Conservation (phyloP, 306 rosid genomes). For the Prunus davidiana region DNA sequence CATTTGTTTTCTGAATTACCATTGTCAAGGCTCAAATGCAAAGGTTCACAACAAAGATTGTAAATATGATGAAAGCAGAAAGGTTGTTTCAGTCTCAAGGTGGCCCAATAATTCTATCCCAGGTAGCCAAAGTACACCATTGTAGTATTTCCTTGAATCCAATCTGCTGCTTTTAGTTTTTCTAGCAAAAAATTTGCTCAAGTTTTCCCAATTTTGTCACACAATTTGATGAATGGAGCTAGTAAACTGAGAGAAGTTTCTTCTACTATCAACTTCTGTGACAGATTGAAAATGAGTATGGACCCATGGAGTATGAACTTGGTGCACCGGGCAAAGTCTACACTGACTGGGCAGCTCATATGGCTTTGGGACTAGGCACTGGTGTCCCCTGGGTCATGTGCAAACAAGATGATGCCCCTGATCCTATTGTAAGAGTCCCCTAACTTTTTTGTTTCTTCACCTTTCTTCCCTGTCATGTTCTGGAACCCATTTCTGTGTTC, state of each 20-base stretch:
- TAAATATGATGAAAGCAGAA: slow-evolving; percentile 95
- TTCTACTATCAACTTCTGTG: slow-evolving; percentile 26
- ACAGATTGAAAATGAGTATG: slow-evolving; percentile 97
- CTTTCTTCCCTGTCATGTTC: slow-evolving; percentile 20
- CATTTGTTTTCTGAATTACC: slow-evolving; percentile 26
- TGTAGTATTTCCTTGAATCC: slow-evolving; percentile 16
- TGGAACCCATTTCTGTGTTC: slow-evolving; percentile 2
- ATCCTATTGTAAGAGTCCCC: slow-evolving; percentile 73
- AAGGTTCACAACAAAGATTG: slow-evolving; percentile 79
- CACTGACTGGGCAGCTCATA: slow-evolving; percentile 85
- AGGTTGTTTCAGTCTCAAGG: slow-evolving; percentile 77
- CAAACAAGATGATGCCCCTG: slow-evolving; percentile 99
- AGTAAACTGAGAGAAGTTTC: slow-evolving; percentile 4
- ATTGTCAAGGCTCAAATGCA: slow-evolving; percentile 71
- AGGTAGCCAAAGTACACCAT: slow-evolving; percentile 45
- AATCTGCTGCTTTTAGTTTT: neutral
- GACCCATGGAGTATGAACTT: slow-evolving; percentile 83
- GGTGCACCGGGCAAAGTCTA: slow-evolving; percentile 85
- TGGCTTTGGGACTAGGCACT: slow-evolving; percentile 88
- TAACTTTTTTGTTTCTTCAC: slow-evolving; percentile 13
- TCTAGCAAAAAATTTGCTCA: neutral
- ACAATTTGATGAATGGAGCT: slow-evolving; percentile 8
- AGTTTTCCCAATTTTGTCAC: neutral
- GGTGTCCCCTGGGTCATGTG: slow-evolving; percentile 99
- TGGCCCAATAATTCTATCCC: slow-evolving; percentile 95